Evolutionary conservation across 2,329 filamentous ascomycete genomes (phyloP), one percentile per base, ranked within the genome.

Genomic region (Colletotrichum sp.): DNA sequence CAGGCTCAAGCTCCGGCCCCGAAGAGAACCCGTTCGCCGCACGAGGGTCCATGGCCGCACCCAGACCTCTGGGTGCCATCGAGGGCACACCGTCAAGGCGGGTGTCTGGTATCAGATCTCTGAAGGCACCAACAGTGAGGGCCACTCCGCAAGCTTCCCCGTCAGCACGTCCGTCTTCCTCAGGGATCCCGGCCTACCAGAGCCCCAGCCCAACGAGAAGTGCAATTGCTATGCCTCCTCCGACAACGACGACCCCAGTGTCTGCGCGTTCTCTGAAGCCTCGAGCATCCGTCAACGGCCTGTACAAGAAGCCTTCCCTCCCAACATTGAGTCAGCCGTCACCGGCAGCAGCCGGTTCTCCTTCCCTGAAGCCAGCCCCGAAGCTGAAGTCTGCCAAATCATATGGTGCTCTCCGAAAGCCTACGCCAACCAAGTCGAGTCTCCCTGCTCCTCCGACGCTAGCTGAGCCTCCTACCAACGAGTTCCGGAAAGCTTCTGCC

Each of bases 401-500:
- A 8, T 76, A 76, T 21, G 74, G 74, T 16, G 30, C 74, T 10
- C 71, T 76, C 2, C 64, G 71, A 30, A 76, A 60, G 49, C 70
- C 74, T 15, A 39, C 52, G 6, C 64, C 73, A 1, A 69, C 74
- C 6, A 76, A 76, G 59, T 49, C 60, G 3, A 55, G 49, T 44
- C 28, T 55, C 24, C 64, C 65, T 10, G 59, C 70, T 18, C 39
- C 72, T n/a, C 60, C 55, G 3, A 26, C 63, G 39, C 80, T 83
- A 12, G 69, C 80, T 5, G 70, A 75, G 16, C 28, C 52, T 21
- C 28, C 59, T 30, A n/a, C 30, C 12, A 62, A 49, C 7, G 77
- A 78, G 26, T 52, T 73, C 69, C 83, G 86, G 52, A 97, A 95
- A 80, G 96, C 96, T 0, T 98, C 96, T 1, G 88, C 91, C 18